These are phyloP conservation scores for Fagus crenata DNA, from an alignment of 306 rosid genomes.

Conservation along the genomic window DNA sequence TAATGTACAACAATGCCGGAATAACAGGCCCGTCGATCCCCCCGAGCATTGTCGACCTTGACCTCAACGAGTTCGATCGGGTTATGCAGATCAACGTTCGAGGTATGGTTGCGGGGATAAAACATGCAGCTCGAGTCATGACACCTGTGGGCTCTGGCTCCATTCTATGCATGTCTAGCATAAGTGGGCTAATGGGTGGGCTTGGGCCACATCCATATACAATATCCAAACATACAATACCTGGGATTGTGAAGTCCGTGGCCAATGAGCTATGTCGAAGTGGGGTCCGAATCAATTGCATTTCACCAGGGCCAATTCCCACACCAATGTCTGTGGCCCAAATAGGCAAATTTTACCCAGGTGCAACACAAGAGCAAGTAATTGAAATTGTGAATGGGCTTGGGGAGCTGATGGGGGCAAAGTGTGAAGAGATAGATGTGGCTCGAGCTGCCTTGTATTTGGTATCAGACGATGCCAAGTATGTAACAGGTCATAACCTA, in stretches of 20 bases:
- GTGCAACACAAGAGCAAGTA: constrained; percentile 43
- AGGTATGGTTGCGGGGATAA: constrained; percentile 70
- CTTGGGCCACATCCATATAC: constrained; percentile 79
- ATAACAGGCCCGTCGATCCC: constrained; percentile 65
- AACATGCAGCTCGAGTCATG: constrained; percentile 88
- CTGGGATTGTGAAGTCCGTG: constrained; percentile 63
- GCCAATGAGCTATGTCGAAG: constrained; percentile 63
- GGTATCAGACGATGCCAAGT: constrained; percentile 85
- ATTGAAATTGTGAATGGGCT: constrained; percentile 51
- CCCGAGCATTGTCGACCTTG: constrained; percentile 59
- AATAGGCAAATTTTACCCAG: constrained; percentile 42
- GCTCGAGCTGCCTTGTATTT: constrained; percentile 77
- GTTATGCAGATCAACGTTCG: constrained; percentile 68
- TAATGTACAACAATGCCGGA: constrained; percentile 90
- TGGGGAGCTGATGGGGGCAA: constrained; percentile 63
- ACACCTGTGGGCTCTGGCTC: constrained; percentile 62
- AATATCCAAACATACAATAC: constrained; percentile 62
- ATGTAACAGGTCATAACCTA: constrained; percentile 69
- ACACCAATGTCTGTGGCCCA: constrained; percentile 59
- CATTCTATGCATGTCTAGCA: constrained; percentile 79
- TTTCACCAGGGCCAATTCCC: constrained; percentile 77
- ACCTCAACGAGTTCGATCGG: constrained; percentile 59
- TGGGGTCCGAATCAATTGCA: constrained; percentile 78
- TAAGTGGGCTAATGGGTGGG: constrained; percentile 80
- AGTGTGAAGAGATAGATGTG: constrained; percentile 74